phyloP scores from a whole-genome alignment of 163 green algal genomes.

The Botryococcus braunii region DNA sequence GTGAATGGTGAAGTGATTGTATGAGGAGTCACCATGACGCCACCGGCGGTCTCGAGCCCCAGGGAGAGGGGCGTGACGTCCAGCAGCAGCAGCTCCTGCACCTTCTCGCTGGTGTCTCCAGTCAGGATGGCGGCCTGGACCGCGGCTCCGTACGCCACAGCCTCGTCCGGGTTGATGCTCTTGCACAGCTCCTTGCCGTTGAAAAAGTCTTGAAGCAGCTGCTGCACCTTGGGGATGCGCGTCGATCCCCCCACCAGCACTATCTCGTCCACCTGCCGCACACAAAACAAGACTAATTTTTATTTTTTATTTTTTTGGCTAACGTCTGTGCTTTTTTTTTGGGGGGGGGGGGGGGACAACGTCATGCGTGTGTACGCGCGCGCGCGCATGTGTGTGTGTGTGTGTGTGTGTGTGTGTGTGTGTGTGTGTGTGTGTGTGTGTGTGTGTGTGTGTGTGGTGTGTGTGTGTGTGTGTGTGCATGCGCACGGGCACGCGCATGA shows the following conservation, averaged over 20 bases:
- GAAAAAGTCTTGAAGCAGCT: constrained; percentile 89
- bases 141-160: constrained; percentile 90
- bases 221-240: constrained; percentile 90
- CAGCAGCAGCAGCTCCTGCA: constrained; percentile 88
- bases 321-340: no score
- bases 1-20: background rate
- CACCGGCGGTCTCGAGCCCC: constrained; percentile 89
- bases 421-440: no score
- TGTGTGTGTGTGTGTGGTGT: no score
- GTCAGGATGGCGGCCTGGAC: constrained; percentile 69
- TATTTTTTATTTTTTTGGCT: no score
- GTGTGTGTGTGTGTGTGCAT: no score
- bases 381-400: no score
- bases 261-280: constrained; percentile 82
- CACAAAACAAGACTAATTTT: no score
- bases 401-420: no score
- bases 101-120: constrained; percentile 34
- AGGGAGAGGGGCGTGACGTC: constrained; percentile 89
- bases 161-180: constrained; percentile 97
- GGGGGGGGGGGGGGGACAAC: no score
- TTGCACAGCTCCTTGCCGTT: constrained; percentile 97
- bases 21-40: constrained; percentile 69
- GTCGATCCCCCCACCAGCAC: constrained; percentile 89
- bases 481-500: no score
- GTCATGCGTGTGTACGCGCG: no score